Evolutionary conservation across 2,329 filamentous ascomycete genomes (phyloP), one percentile per base, ranked within the genome.

Genomic region (Elsinoe necatrix): DNA sequence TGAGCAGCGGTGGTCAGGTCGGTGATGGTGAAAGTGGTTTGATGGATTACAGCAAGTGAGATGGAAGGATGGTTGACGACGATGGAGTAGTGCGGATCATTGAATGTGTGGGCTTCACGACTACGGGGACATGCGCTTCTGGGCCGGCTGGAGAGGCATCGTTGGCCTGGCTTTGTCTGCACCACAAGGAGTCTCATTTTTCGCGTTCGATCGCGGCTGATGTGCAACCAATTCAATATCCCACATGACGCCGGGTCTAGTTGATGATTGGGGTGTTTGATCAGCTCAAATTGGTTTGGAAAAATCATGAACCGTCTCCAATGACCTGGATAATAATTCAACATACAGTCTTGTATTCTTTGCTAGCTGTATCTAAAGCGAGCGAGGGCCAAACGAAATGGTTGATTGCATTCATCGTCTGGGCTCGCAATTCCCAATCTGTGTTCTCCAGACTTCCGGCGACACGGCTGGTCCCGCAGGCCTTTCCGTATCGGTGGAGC

Each of bases 131-230:
- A 45, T 31, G 41, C 39, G 54, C 54, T 18, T 52, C 48, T 52
- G 31, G 48, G 48, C 48, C 41, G 45, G 45, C 45, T 50, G 45
- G 45, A 34, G 45, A 50, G 45, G 45, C 48, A 52, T 52, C 48
- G 48, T 52, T 52, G 48, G 48, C 48, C 48, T 52, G 48, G 48
- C 48, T 52, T 52, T 52, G 48, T 52, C 48, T 52, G 48, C 48
- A 39, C 27, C 48, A 31, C 48, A 9, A 37, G 48, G 48, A 52
- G 48, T 52, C 48, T 52, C 48, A 52, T 52, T 52, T 52, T 52
- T 52, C 48, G 48, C 31, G 48, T 52, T 52, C 48, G 31, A 35
- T 52, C 48, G 48, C 48, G 48, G 48, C 48, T 39, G 48, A 52
- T 31, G 48, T 52, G 48, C 48, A 52, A 29, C 34, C 25, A 37